These are phyloP conservation scores for Endogone sp. DNA, from an alignment of 192 early-diverging fungal species.

Conservation along the genomic window DNA sequence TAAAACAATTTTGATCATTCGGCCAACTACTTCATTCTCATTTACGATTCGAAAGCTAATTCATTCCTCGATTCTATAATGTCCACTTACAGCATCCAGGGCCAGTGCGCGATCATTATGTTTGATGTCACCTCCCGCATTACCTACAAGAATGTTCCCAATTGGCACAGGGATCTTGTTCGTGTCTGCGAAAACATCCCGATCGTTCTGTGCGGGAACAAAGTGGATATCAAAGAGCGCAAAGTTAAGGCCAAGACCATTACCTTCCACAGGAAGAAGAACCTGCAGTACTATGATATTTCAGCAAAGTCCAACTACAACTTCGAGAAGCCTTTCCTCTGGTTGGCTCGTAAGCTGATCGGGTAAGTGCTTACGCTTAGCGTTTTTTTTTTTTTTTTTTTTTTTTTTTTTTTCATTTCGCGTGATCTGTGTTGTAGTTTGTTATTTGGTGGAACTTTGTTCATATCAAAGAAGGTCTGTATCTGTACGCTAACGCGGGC, in stretches of 20 bases:
- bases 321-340: constrained; percentile 99
- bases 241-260: constrained; percentile 99
- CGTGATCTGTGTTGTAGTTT: constrained; percentile 4
- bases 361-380: constrained; percentile 40
- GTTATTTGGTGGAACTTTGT: too few relatives aligned
- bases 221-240: constrained; percentile 99
- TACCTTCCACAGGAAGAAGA: constrained; percentile 99
- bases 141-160: constrained; percentile 99
- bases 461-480: too few relatives aligned
- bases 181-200: constrained; percentile 99
- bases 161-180: constrained; percentile 99
- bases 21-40: too few relatives aligned
- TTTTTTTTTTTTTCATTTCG: constrained; percentile 9
- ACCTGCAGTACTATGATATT: constrained; percentile 99
- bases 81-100: constrained; percentile 86
- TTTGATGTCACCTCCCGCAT: constrained; percentile 99
- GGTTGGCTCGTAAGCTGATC: constrained; percentile 96
- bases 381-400: too few relatives aligned
- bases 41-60: background rate
- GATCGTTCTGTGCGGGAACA: constrained; percentile 99
- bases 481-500: too few relatives aligned
- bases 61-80: too few relatives aligned
- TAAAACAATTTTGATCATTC: background rate
- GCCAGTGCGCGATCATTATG: constrained; percentile 99
- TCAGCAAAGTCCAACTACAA: constrained; percentile 99